Conservation (phyloP, 164 flowering plant genomes). For the Berberis thunbergii region DNA sequence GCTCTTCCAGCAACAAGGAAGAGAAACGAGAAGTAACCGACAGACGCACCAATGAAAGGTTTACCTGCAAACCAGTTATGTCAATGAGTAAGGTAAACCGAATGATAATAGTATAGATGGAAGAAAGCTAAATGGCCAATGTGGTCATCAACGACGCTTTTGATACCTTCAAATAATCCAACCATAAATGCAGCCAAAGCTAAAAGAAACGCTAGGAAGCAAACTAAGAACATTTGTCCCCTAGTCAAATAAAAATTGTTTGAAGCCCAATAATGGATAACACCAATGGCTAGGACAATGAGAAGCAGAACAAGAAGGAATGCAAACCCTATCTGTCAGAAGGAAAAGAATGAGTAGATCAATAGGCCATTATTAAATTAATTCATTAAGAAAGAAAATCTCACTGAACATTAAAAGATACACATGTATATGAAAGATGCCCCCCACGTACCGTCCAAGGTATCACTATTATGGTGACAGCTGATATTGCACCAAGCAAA, state of each 20-base stretch:
- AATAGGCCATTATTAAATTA: too few relatives aligned
- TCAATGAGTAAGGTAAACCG: background rate
- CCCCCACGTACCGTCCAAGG: conserved; percentile 93
- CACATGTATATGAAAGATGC: background rate
- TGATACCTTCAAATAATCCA: conserved; percentile 77
- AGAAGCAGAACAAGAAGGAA: conserved; percentile 80
- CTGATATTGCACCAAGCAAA: conserved; percentile 82
- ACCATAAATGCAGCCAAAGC: conserved; percentile 93
- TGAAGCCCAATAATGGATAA: conserved; percentile 93
- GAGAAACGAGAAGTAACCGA: conserved; percentile 91
- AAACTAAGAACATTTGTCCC: conserved; percentile 76
- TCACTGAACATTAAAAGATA: too few relatives aligned
- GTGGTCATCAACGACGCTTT: background rate
- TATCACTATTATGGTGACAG: conserved; percentile 58
- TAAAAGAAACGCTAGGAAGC: conserved; percentile 79
- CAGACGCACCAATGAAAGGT: conserved; percentile 95
- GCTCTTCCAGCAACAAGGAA: conserved; percentile 98
- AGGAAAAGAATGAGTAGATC: conserved; percentile 3
- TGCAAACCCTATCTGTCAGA: conserved; percentile 77
- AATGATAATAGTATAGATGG: background rate
- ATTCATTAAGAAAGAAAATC: too few relatives aligned
- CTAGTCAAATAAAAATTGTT: conserved; percentile 94
- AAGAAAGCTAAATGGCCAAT: background rate
- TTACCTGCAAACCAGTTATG: conserved; percentile 42
- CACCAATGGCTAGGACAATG: conserved; percentile 82